Evolutionary conservation across 805 yeast genomes (phyloP).

Genomic region (Myxozyma geophila): DNA sequence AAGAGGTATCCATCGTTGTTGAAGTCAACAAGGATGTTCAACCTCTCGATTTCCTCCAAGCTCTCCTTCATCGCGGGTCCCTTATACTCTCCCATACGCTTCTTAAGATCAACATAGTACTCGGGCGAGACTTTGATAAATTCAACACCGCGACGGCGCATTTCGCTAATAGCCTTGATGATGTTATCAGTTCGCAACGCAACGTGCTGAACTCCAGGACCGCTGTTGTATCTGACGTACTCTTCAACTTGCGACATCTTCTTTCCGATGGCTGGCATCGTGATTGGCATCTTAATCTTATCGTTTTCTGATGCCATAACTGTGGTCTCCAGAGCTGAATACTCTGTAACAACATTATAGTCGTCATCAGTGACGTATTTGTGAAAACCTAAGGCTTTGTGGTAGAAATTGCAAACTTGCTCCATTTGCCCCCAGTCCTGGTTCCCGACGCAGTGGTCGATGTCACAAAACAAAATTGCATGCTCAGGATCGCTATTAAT

Average conservation of each 20-base stretch:
- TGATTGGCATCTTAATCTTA: slow-evolving; percentile 75
- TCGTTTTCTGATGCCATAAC: slow-evolving; percentile 77
- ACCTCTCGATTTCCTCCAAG: slow-evolving; percentile 53
- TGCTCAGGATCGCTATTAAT: neutral
- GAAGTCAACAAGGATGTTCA: slow-evolving; percentile 69
- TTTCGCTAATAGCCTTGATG: slow-evolving; percentile 55
- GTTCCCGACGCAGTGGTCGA: slow-evolving; percentile 85
- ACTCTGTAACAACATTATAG: slow-evolving; percentile 68
- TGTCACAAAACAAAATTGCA: slow-evolving; percentile 47
- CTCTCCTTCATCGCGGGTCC: slow-evolving; percentile 56
- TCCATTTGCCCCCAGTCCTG: slow-evolving; percentile 72
- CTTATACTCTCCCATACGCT: slow-evolving; percentile 50
- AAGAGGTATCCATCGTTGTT: slow-evolving; percentile 68
- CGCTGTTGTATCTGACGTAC: slow-evolving; percentile 71
- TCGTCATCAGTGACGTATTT: slow-evolving; percentile 87
- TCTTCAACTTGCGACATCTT: slow-evolving; percentile 81
- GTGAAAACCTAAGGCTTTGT: slow-evolving; percentile 69
- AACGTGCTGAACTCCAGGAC: slow-evolving; percentile 85
- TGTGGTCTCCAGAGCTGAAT: slow-evolving; percentile 69
- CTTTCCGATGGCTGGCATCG: slow-evolving; percentile 76
- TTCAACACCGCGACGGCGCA: slow-evolving; percentile 68
- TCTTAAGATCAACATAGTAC: slow-evolving; percentile 60
- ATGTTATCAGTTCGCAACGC: slow-evolving; percentile 72
- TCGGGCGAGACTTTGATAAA: slow-evolving; percentile 63
- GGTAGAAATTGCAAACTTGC: slow-evolving; percentile 57